Evolutionary conservation across 257 asterid species (phyloP), one percentile per base, ranked within the genome.

Genomic region (Penstemon newberryi): DNA sequence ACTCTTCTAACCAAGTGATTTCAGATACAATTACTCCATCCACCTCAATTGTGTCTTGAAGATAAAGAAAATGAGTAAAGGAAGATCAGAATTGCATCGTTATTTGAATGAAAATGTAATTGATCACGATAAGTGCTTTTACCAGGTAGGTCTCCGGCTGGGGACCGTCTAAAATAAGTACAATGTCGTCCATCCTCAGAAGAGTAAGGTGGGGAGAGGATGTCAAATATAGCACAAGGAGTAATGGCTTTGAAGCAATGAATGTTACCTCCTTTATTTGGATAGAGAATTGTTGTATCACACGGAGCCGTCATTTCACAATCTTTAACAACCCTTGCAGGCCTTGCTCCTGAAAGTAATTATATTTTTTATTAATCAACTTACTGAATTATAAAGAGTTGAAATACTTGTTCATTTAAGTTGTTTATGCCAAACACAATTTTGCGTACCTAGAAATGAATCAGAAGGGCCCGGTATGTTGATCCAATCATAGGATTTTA

Each of bases 211-310:
- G 99, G 99, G 70, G 90, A 91, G 65, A 94, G 96, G 78, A 94
- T 94, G 79, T 94, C 99, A 51, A 94, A 89, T 73, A 94, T 80
- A 43, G 99, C 99, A 54, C 99, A 94, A 25, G 97, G 99, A 64
- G 90, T 86, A 58, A 87, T 77, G 15, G 99, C 99, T 81, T 80
- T 86, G 84, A 94, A 94, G 84, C 86, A 86, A 70, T 94, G 99
- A 80, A 94, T 87, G 75, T 94, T 91, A 61, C 99, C 99, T 66
- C 98, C 99, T 58, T 81, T 75, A 15, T 80, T 84, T 43, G 99
- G 99, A 66, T 87, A 89, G 45, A 94, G 97, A 75, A 86, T 38
- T 5, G 99, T 94, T 8, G 99, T 86, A 60, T 77, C 96, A 56
- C 91, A 87, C 10, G 97, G 99, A 71, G 95, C 96, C 12, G 40